A percentile compares a stretch with the other conserved stretches of the same genome.
These are phyloP conservation scores for Penicillium ochrochloron DNA, from an alignment of 495 filamentous ascomycete genomes.

Conservation along the genomic window DNA sequence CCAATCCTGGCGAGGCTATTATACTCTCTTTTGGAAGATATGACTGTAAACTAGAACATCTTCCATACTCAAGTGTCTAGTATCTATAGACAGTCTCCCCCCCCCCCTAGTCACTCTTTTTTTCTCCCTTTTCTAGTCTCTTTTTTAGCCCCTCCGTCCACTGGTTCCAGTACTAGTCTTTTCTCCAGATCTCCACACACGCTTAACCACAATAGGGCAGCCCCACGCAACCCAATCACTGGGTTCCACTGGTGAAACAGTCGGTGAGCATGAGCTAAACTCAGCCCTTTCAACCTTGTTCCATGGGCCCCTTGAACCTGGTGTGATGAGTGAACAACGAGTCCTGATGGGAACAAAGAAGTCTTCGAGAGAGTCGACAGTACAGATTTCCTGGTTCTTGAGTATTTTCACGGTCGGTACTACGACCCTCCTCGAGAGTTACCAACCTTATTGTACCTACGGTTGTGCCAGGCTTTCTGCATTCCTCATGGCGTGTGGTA, in stretches of 20 bases:
- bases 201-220: constrained; percentile 14
- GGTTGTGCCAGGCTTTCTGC: constrained; percentile 4
- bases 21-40: neutral
- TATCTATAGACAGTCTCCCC: neutral
- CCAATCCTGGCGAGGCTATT: neutral
- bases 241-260: constrained; percentile 28
- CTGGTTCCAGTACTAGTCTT: neutral
- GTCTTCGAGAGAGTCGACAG: neutral
- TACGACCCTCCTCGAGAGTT: neutral
- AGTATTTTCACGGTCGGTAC: neutral
- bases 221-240: constrained; percentile 28
- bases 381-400: neutral
- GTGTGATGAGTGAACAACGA: neutral
- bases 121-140: constrained; percentile 2
- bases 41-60: too few relatives aligned
- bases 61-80: neutral
- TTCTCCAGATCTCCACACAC: constrained; percentile 25
- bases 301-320: neutral
- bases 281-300: neutral
- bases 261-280: constrained; percentile 15
- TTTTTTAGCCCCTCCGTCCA: constrained; percentile 7
- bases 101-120: neutral
- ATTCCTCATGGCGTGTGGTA: constrained; percentile 16
- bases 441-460: neutral
- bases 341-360: neutral